These are phyloP conservation scores for Vigna hirtella DNA, from an alignment of 306 rosid species.

Conservation along the genomic window DNA sequence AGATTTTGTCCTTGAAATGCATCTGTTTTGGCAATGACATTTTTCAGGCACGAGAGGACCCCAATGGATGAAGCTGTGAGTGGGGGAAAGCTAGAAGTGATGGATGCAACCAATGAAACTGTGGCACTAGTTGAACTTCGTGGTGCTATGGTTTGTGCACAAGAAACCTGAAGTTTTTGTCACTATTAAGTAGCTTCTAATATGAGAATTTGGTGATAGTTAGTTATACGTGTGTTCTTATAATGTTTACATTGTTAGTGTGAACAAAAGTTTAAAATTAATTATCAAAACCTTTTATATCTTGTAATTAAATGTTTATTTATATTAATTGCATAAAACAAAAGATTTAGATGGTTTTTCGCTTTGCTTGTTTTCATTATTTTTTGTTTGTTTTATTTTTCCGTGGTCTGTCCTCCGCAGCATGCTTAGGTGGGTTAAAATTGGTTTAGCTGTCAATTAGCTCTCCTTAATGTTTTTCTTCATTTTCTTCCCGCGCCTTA, in stretches of 20 bases:
- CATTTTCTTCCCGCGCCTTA: too few relatives aligned
- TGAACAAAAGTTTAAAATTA: not conserved
- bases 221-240: constrained; percentile 12
- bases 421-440: too few relatives aligned
- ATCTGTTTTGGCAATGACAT: constrained; percentile 13
- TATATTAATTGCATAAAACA: too few relatives aligned
- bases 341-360: too few relatives aligned
- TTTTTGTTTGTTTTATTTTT: too few relatives aligned
- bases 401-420: too few relatives aligned
- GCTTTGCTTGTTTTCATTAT: too few relatives aligned
- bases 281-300: too few relatives aligned
- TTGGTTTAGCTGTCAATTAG: too few relatives aligned
- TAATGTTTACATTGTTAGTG: not conserved
- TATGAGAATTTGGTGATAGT: constrained; percentile 7
- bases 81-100: constrained; percentile 67
- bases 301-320: too few relatives aligned
- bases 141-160: constrained; percentile 54
- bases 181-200: not conserved
- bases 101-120: constrained; percentile 80
- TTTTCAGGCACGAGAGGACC: constrained; percentile 78
- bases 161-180: constrained; percentile 21
- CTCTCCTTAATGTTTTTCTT: too few relatives aligned
- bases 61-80: constrained; percentile 92
- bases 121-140: constrained; percentile 74
- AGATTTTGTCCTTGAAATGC: not conserved